Percentiles rank a stretch among this genome's conserved stretches.
Conservation (phyloP, 2,329 filamentous ascomycete genomes). For the Venturia asperata region DNA sequence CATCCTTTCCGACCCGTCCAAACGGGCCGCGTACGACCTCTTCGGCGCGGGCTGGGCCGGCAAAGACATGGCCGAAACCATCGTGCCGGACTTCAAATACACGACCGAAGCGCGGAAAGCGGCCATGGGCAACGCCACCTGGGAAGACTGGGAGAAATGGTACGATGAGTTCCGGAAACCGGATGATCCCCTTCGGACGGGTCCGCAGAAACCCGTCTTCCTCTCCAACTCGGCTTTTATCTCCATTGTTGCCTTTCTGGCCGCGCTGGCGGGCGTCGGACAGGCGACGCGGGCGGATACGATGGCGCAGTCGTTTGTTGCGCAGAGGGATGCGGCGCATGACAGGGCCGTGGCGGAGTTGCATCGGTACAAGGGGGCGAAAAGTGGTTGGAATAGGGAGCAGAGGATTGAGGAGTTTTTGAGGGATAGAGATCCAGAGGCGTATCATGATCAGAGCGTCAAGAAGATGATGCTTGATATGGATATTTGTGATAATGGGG, state of each 20-base stretch:
- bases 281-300: slow-evolving; percentile 65
- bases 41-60: slow-evolving; percentile 70
- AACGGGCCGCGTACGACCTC: slow-evolving; percentile 72
- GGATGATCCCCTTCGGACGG: slow-evolving; percentile 53
- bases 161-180: slow-evolving; percentile 25
- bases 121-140: slow-evolving; percentile 72
- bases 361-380: slow-evolving; percentile 48
- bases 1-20: slow-evolving; percentile 73
- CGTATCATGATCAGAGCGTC: slow-evolving; percentile 14
- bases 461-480: slow-evolving; percentile 18
- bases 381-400: slow-evolving; percentile 42
- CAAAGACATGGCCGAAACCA: slow-evolving; percentile 23
- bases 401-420: slow-evolving; percentile 70
- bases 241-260: slow-evolving; percentile 60
- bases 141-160: slow-evolving; percentile 88
- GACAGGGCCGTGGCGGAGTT: slow-evolving; percentile 59
- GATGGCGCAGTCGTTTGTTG: slow-evolving; percentile 55
- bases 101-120: slow-evolving; percentile 13
- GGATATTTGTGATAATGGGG: slow-evolving; percentile 19
- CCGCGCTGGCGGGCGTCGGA: slow-evolving; percentile 61
- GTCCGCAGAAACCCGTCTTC: slow-evolving; percentile 44
- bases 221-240: slow-evolving; percentile 77
- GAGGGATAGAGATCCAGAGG: slow-evolving; percentile 40
- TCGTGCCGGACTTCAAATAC: slow-evolving; percentile 23
- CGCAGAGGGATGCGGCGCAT: slow-evolving; percentile 58